Evolutionary conservation across 2,329 filamentous ascomycete species (phyloP).

Genomic region (Fusarium sp.): DNA sequence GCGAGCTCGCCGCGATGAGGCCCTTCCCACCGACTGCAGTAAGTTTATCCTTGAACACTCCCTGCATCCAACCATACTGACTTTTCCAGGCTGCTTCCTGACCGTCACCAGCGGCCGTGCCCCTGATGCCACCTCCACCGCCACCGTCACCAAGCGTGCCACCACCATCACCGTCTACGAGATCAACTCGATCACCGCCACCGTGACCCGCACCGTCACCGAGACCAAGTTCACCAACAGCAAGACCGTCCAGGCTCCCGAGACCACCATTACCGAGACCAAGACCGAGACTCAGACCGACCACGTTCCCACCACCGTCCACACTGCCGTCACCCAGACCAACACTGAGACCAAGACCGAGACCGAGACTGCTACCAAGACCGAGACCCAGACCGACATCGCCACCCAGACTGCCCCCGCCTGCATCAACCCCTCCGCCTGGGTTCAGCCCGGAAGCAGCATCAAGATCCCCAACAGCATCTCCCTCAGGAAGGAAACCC

Average conservation of each 20-base stretch:
- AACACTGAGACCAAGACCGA: background rate
- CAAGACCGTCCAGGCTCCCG: background rate
- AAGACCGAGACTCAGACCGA: background rate
- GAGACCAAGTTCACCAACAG: background rate
- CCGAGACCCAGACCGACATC: background rate
- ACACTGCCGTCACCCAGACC: background rate
- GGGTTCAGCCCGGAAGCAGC: background rate
- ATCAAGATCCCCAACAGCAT: background rate
- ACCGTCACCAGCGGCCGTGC: background rate
- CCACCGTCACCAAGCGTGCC: background rate
- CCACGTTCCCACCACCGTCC: background rate
- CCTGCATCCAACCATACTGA: background rate
- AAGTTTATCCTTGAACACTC: background rate
- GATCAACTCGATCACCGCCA: background rate
- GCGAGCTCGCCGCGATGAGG: background rate
- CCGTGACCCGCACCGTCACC: background rate
- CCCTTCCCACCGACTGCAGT: background rate
- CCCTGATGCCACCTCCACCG: background rate
- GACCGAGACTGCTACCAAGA: background rate
- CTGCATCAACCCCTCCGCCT: background rate
- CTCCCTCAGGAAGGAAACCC: background rate
- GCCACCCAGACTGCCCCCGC: background rate
- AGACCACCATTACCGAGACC: background rate
- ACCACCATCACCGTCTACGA: background rate
- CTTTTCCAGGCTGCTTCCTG: background rate